Base-by-base conservation (phyloP, 1,284 basidiomycete genomes). In the Pseudozyma sp. region DNA sequence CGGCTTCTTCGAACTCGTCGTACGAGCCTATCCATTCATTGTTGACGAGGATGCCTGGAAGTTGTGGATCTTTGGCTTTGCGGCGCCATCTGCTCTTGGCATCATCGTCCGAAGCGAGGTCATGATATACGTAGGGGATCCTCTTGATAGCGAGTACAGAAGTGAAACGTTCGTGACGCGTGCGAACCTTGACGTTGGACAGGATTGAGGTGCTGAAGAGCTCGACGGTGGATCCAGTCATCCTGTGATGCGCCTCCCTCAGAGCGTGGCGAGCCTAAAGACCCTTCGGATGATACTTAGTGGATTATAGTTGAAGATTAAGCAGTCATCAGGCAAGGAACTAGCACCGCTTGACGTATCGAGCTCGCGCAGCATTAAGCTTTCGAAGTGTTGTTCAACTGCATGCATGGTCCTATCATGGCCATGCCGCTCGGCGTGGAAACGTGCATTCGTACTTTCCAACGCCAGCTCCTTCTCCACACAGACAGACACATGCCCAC, bases 191-290 rank as follows among this genome's bases (percentile, higher is more conserved):
- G 65, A 82, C 80, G 54, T 85, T 83, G 52, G 77, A 78, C 25
- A 84, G 71, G 56, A 85, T 85, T 36, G 81, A 84, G 25, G 83
- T 85, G 63, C 77, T 82, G 71, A 85, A 85, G n/a, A 85, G 79
- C 69, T 85, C 83, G 35, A 85, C 76, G 3, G 74, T 70, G 14
- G 74, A 59, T 12, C 60, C 40, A n/a, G 59, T 42, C 68, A 70
- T 70, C 34, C 31, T 70, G 61, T 39, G 3, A 6, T 31, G 25
- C 25, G 25, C 25, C 25, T 31, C 25, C 25, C 25, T 31, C 25
- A 3, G 25, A 31, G 25, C 25, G 25, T 31, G 25, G 25, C 25
- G 25, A 31, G 25, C 25, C 25, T 6, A 31, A 31, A 31, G 25
- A 31, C 25, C 25, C 25, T 31, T 31, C 25, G 3, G 25, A 31